A percentile compares a stretch with the other conserved stretches of the same genome.
phyloP scores from a whole-genome alignment of 257 asterid species.

The Buddleja alternifolia region DNA sequence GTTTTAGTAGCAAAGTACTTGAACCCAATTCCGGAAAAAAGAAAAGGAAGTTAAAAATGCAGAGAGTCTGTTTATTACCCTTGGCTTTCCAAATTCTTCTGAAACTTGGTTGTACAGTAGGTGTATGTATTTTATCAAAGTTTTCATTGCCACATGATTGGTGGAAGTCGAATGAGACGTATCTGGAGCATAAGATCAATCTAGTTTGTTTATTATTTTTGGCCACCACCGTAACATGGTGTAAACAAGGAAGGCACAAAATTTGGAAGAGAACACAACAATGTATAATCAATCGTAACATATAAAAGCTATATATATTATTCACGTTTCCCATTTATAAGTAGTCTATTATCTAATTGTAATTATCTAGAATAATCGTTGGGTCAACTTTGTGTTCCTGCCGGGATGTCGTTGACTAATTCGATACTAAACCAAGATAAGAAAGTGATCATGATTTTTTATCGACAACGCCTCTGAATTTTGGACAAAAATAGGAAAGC shows the following conservation, averaged over 20 bases:
- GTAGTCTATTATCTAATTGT: slow-evolving; percentile 18
- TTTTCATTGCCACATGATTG: slow-evolving; percentile 77
- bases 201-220: slow-evolving; percentile 14
- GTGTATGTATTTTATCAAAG: slow-evolving; percentile 79
- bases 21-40: slow-evolving; percentile 32
- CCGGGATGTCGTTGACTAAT: slow-evolving; percentile 11
- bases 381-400: slow-evolving; percentile 24
- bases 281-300: slow-evolving; percentile 12
- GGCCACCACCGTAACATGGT: slow-evolving; percentile 19
- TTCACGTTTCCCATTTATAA: slow-evolving; percentile 4
- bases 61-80: slow-evolving; percentile 59
- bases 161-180: slow-evolving; percentile 91
- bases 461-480: slow-evolving; percentile 15
- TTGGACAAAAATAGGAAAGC: neutral
- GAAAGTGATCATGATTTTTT: slow-evolving; percentile 22
- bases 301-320: neutral
- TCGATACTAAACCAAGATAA: slow-evolving; percentile 16
- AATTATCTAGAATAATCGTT: slow-evolving; percentile 15
- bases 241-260: slow-evolving; percentile 20
- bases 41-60: neutral
- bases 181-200: slow-evolving; percentile 53
- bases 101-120: slow-evolving; percentile 71
- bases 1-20: slow-evolving; percentile 40
- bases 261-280: slow-evolving; percentile 16
- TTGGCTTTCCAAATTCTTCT: slow-evolving; percentile 80